Percentiles rank a stretch among this genome's conserved stretches.
These are phyloP conservation scores for Pichia gijzeniarum DNA, from an alignment of 805 yeast species.

Conservation along the genomic window DNA sequence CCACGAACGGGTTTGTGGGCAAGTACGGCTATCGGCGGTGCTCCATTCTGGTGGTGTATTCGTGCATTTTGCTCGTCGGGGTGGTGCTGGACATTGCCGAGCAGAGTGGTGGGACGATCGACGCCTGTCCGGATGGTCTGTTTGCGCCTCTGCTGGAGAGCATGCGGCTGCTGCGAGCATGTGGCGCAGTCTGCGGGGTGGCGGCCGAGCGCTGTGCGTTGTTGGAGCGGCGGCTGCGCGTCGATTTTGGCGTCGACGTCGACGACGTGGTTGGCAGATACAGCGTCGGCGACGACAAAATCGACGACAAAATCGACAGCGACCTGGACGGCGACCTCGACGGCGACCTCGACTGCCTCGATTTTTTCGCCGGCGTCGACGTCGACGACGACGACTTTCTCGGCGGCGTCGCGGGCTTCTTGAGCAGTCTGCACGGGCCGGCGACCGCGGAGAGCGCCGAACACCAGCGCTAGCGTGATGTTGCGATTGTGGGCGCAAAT, in stretches of 20 bases:
- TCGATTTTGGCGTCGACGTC: conserved; percentile 9
- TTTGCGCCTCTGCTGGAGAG: conserved; percentile 32
- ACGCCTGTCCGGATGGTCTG: conserved; percentile 9
- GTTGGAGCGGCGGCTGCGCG: conserved; percentile 31
- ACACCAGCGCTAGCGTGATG: too few species aligned
- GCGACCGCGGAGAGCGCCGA: too few species aligned
- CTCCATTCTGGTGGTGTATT: conserved; percentile 42
- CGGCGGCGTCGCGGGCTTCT: too few species aligned
- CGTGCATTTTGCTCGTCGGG: conserved; percentile 32
- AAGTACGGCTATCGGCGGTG: conserved; percentile 37
- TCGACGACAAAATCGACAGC: too few species aligned
- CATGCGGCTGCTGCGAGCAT: conserved; percentile 35
- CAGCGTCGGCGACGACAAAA: too few species aligned
- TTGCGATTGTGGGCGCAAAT: too few species aligned
- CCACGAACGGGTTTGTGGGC: conserved; percentile 32
- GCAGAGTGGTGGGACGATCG: conserved; percentile 10
- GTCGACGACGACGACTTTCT: too few species aligned
- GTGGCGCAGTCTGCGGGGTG: conserved; percentile 42
- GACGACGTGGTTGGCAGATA: too few species aligned
- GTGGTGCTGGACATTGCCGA: conserved; percentile 9
- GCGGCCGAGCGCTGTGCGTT: conserved; percentile 40
- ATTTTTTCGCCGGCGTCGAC: too few species aligned
- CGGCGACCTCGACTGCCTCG: too few species aligned
- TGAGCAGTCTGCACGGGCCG: too few species aligned
- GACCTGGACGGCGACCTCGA: too few species aligned